Base-by-base conservation (phyloP, 345 rosid genomes). In the Ceriops zippeliana region DNA sequence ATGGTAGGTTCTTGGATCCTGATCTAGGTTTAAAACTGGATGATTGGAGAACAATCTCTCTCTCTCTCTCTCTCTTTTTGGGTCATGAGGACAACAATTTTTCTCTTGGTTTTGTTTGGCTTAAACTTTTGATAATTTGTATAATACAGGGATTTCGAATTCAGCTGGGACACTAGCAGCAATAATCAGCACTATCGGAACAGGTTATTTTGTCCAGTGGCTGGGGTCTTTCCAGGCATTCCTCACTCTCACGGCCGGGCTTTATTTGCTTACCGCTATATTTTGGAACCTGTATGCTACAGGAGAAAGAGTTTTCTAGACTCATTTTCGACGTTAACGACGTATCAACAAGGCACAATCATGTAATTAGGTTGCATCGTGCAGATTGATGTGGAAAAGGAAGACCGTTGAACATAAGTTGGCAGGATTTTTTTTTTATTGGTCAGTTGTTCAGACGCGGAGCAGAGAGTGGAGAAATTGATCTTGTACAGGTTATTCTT, bases 121-220 rank as follows among this genome's bases (percentile, higher is more conserved):
- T 42, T 13, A 13, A 5, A 63, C 13, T 3, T 32, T 60, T n/a
- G 31, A 54, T 13, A 11, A 42, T 13, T 2, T 42, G 17, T 42
- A 42, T 42, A 42, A 42, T 58, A 34, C 84, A 90, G 98, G 98
- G 57, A 81, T 90, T 37, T 74, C 96, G 17, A 95, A 91, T 75
- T 88, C 96, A 60, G 96, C 89, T 1, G 97, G 99, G 64, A 95
- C 99, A 42, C 64, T 91, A 34, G 99, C 96, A 37, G 99, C 99
- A 21, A 95, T 91, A 76, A 61, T 95, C 61, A 91, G 99, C 82
- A 91, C 99, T 7, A 87, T 90, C 16, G 99, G 99, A 49, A 89
- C 99, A 0, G 99, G 99, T 19, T 95, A 86, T 69, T 95, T 90
- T 4, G 97, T 91, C 28, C 84, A 90, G 60, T 84, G 97, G 96